phyloP scores from a whole-genome alignment of 371 early-diverging fungal genomes.

The Apophysomyces sp. region DNA sequence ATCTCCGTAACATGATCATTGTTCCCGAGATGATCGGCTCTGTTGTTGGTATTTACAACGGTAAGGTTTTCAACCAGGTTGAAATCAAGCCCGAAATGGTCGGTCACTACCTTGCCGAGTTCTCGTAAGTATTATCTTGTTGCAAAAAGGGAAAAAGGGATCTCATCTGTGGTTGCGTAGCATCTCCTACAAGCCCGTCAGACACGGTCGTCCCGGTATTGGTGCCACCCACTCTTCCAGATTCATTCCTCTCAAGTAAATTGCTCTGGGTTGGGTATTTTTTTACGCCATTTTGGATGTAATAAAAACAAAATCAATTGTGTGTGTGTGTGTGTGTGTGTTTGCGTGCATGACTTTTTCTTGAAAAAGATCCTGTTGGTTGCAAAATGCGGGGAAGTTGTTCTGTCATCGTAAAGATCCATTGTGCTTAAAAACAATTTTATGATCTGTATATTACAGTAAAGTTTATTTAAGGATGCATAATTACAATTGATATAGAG shows the following conservation, averaged over 20 bases:
- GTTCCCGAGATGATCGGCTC: slow-evolving; percentile 98
- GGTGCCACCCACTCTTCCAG: slow-evolving; percentile 95
- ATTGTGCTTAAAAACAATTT: too few relatives aligned
- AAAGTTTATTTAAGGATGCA: not conserved
- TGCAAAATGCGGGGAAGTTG: too few relatives aligned
- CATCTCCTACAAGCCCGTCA: slow-evolving; percentile 94
- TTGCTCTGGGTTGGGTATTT: not conserved
- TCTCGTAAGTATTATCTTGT: slow-evolving; percentile 45
- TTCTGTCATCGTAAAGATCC: too few relatives aligned
- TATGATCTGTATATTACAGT: not conserved
- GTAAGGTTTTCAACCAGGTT: slow-evolving; percentile 97
- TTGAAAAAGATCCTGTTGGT: too few relatives aligned
- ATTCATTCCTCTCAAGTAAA: slow-evolving; percentile 78
- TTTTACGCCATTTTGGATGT: not conserved
- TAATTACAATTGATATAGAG: slow-evolving; percentile 1
- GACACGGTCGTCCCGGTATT: slow-evolving; percentile 98
- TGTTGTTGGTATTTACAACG: slow-evolving; percentile 95
- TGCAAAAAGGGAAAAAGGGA: not conserved
- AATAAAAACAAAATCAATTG: not conserved
- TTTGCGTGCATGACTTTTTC: too few relatives aligned
- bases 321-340: too few relatives aligned
- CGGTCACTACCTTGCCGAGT: slow-evolving; percentile 92
- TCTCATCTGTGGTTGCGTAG: not conserved
- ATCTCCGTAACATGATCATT: slow-evolving; percentile 97
- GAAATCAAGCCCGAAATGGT: slow-evolving; percentile 99